Evolutionary conservation across 2,329 filamentous ascomycete species (phyloP), one percentile per base, ranked within the genome.

Genomic region (Gliomastix tumulicola): DNA sequence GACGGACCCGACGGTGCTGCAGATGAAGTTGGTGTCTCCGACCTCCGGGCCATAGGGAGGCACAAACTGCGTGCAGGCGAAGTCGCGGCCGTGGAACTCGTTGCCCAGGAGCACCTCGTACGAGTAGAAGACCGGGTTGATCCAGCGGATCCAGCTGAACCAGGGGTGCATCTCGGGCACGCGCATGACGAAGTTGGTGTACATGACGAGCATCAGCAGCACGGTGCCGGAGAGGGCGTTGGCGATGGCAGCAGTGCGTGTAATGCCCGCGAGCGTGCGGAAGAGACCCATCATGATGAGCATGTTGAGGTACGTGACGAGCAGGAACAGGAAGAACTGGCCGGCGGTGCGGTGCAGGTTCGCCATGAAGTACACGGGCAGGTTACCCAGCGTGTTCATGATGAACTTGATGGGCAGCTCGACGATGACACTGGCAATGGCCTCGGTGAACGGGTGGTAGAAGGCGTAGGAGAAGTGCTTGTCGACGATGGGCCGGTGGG

Each of bases 91-190:
- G 41, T 76, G 70, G 46, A 84, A 82, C 51, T 92, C 86, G 55
- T 88, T 89, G 41, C 79, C 67, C 57, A 86, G 74, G n/a, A 88
- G 62, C 3, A 76, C 71, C 51, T 88, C 84, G 45, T 88, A 90
- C 2, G 72, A 79, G 49, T 88, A 88, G 30, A 69, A 79, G 22
- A 88, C 73, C 1, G 83, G 82, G 41, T 88, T 82, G 35, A 88
- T 66, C 60, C 79, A 88, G 21, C 79, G 74, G 36, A 89, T 82
- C 85, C 84, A 89, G 19, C 75, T 64, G 34, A 73, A 25, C 44
- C 44, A 45, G 19, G 13, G 22, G 1, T 42, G 62, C 73, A 76
- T 82, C 51, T 79, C 44, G 22, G 43, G 40, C 7, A 44, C 38
- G 0, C 49, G 47, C 17, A 63, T 55, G 11, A 58, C 50, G 43